A percentile compares a stretch with the other conserved stretches of the same genome.
These are phyloP conservation scores for Paramecium pentaurelia DNA, from an alignment of 73 alveolate genomes.

Conservation along the genomic window DNA sequence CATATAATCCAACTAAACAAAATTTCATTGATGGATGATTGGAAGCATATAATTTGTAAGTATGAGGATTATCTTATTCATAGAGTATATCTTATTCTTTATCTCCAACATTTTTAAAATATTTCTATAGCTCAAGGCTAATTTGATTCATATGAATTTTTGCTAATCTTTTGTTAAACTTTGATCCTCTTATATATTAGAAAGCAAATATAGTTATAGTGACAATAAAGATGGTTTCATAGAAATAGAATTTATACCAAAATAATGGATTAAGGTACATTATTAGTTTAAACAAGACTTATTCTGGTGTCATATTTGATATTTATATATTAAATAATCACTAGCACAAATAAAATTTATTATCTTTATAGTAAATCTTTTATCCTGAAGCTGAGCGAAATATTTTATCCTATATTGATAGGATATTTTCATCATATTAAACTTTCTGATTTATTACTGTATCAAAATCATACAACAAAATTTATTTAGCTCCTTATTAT, in stretches of 20 bases:
- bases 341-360: not conserved
- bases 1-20: slow-evolving; percentile 16
- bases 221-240: not conserved
- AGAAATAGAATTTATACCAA: slow-evolving; percentile 24
- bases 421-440: slow-evolving; percentile 71
- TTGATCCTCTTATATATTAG: not conserved
- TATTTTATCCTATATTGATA: slow-evolving; percentile 85
- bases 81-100: not conserved
- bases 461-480: slow-evolving; percentile 64
- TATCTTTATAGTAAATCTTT: not conserved
- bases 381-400: slow-evolving; percentile 87
- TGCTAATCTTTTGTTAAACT: not conserved
- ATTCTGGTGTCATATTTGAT: not conserved
- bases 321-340: not conserved
- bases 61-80: slow-evolving; percentile 34
- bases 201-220: not conserved
- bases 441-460: slow-evolving; percentile 46
- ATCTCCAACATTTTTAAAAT: slow-evolving; percentile 43
- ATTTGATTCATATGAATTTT: not conserved
- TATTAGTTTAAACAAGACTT: not conserved
- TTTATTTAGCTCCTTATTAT: slow-evolving; percentile 66
- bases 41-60: slow-evolving; percentile 23
- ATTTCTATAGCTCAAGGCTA: not conserved
- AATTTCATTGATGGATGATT: not conserved
- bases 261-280: not conserved